Evolutionary conservation across 2,329 filamentous ascomycete species (phyloP).

Genomic region (Claviceps sp.): DNA sequence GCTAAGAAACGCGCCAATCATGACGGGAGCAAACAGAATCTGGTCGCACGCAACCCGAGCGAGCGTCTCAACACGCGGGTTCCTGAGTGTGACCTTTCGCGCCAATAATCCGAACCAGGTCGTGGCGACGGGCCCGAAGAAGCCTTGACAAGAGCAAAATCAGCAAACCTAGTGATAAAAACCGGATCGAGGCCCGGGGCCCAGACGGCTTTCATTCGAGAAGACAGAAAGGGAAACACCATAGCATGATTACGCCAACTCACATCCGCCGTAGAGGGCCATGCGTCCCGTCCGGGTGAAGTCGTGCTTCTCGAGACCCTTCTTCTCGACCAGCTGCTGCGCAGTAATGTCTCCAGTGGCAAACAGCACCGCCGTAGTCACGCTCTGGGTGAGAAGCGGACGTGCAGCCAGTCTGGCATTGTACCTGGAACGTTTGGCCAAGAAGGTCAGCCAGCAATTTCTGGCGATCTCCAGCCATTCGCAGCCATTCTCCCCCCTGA

Average conservation of each 20-base stretch:
- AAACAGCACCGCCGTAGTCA: slow-evolving; percentile 86
- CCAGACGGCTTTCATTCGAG: background rate
- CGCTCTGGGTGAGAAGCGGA: slow-evolving; percentile 77
- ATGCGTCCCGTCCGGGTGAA: slow-evolving; percentile 59
- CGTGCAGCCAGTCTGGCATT: slow-evolving; percentile 66
- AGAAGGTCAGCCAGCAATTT: slow-evolving; percentile 5
- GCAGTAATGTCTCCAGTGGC: slow-evolving; percentile 82
- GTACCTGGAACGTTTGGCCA: slow-evolving; percentile 49
- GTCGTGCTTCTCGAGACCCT: slow-evolving; percentile 65
- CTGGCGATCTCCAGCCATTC: background rate
- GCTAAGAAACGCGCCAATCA: slow-evolving; percentile 68
- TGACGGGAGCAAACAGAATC: slow-evolving; percentile 67
- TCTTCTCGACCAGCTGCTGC: slow-evolving; percentile 80
- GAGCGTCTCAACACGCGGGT: slow-evolving; percentile 54
- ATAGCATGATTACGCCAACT: slow-evolving; percentile 15
- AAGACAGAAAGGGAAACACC: background rate
- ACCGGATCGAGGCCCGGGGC: too few relatives aligned
- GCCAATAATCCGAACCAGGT: slow-evolving; percentile 78
- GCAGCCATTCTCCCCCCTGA: background rate
- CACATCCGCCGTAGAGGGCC: slow-evolving; percentile 66
- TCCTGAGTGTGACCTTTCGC: slow-evolving; percentile 48
- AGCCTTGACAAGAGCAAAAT: slow-evolving; percentile 27
- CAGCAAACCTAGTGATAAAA: background rate
- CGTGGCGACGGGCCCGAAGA: slow-evolving; percentile 81
- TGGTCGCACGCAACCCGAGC: slow-evolving; percentile 75